These are phyloP conservation scores for Nectriaceae sp. DNA, from an alignment of 2,329 filamentous ascomycete genomes.

Conservation along the genomic window DNA sequence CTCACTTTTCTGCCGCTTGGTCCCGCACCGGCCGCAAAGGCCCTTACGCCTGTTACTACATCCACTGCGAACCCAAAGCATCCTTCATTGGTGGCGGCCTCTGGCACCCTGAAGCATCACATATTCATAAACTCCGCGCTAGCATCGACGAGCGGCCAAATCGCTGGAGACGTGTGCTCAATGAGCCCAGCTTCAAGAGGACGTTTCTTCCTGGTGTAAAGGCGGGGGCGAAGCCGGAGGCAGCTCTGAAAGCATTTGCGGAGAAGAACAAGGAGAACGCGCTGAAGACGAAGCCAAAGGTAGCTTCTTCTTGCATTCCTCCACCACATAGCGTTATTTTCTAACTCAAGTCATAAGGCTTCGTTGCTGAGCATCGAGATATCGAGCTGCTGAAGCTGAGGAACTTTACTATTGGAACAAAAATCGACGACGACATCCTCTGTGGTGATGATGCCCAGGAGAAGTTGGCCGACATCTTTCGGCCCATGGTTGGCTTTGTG, in stretches of 20 bases:
- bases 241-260: constrained; percentile 69
- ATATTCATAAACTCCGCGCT: constrained; percentile 67
- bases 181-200: constrained; percentile 59
- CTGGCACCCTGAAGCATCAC: constrained; percentile 72
- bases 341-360: constrained; percentile 71
- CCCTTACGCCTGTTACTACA: constrained; percentile 84
- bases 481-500: constrained; percentile 76
- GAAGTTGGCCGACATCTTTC: constrained; percentile 64
- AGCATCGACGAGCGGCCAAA: constrained; percentile 75
- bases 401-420: constrained; percentile 73
- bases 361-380: constrained; percentile 71
- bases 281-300: constrained; percentile 85
- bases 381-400: constrained; percentile 79
- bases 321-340: no score
- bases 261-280: constrained; percentile 71
- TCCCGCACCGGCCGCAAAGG: constrained; percentile 86
- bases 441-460: constrained; percentile 63
- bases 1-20: constrained; percentile 84
- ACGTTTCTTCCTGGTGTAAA: constrained; percentile 59
- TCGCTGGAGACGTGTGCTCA: constrained; percentile 69
- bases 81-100: constrained; percentile 80
- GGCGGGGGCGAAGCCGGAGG: constrained; percentile 41
- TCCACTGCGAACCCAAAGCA: constrained; percentile 74
- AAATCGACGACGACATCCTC: constrained; percentile 67
- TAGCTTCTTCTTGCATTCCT: constrained; percentile 42